These are phyloP conservation scores for Alternaria sp. DNA, from an alignment of 2,329 filamentous ascomycete species.

Conservation along the genomic window DNA sequence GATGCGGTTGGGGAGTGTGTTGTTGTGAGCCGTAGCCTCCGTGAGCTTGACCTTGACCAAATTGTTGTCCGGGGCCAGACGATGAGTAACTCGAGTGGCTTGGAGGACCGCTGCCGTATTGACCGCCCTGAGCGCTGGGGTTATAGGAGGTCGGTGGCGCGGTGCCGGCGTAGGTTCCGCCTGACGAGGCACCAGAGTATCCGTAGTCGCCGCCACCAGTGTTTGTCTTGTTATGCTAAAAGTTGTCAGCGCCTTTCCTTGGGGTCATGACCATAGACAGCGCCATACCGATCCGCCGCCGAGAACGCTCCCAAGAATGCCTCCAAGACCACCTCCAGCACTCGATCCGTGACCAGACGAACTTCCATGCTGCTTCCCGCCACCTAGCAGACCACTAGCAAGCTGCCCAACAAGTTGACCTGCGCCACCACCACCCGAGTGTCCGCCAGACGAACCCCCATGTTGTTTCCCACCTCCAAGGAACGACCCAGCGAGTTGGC, in stretches of 20 bases:
- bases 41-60: constrained; percentile 27
- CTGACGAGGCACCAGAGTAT: constrained; percentile 58
- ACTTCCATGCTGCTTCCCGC: constrained; percentile 54
- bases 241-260: constrained; percentile 12
- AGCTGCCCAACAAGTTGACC: constrained; percentile 62
- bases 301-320: constrained; percentile 47
- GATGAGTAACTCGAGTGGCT: constrained; percentile 33
- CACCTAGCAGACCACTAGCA: constrained; percentile 59
- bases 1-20: constrained; percentile 19
- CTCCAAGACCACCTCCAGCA: constrained; percentile 33
- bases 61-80: constrained; percentile 30
- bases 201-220: constrained; percentile 66
- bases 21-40: constrained; percentile 25
- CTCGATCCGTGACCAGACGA: constrained; percentile 31
- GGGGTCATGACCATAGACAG: constrained; percentile 1
- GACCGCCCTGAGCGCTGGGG: constrained; percentile 43
- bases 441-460: constrained; percentile 31
- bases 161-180: constrained; percentile 67
- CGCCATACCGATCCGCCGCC: constrained; percentile 49
- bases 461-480: constrained; percentile 49
- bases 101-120: constrained; percentile 33
- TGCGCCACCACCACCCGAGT: constrained; percentile 44
- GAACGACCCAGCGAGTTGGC: constrained; percentile 63
- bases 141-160: constrained; percentile 71
- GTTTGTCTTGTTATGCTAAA: constrained; percentile 48